These are phyloP conservation scores for Calonectria naviculata DNA, from an alignment of 2,329 filamentous ascomycete genomes.

Conservation along the genomic window DNA sequence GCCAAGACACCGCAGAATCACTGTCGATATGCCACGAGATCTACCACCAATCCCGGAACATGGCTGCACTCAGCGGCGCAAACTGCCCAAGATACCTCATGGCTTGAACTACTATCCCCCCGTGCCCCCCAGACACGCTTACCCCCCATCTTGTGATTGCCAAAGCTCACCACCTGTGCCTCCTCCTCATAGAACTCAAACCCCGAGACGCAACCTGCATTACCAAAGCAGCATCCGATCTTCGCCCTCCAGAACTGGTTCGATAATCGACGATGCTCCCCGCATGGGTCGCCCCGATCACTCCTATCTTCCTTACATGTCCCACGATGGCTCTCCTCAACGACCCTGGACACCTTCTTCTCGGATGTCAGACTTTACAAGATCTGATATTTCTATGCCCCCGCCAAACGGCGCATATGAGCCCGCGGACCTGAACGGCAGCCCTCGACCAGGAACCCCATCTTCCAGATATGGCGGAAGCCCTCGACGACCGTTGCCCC, in stretches of 20 bases:
- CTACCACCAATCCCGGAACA: constrained; percentile 65
- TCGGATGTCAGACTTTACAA: constrained; percentile 61
- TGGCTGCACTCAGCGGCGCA: constrained; percentile 51
- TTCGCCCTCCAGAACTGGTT: constrained; percentile 56
- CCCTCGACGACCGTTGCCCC: constrained; percentile 86
- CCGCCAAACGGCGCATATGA: constrained; percentile 83
- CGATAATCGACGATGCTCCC: constrained; percentile 66
- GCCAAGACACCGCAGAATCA: constrained; percentile 40
- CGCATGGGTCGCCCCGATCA: constrained; percentile 72
- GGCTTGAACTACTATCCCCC: constrained; percentile 30
- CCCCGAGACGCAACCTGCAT: constrained; percentile 50
- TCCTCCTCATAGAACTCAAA: constrained; percentile 52
- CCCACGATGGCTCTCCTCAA: constrained; percentile 61
- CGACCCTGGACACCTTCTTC: constrained; percentile 69
- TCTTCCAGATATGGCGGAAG: constrained; percentile 90
- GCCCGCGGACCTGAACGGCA: constrained; percentile 88
- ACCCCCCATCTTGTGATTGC: background rate
- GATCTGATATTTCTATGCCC: constrained; percentile 63
- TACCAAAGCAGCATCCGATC: constrained; percentile 67
- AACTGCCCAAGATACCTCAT: constrained; percentile 44
- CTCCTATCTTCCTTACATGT: constrained; percentile 69
- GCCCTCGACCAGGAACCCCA: constrained; percentile 88
- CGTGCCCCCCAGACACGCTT: constrained; percentile 18
- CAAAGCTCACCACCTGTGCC: constrained; percentile 53
- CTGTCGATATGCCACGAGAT: constrained; percentile 49